Evolutionary conservation across 1,139 yeast genomes (phyloP), one percentile per base, ranked within the genome.

Genomic region (Taphrina communis): DNA sequence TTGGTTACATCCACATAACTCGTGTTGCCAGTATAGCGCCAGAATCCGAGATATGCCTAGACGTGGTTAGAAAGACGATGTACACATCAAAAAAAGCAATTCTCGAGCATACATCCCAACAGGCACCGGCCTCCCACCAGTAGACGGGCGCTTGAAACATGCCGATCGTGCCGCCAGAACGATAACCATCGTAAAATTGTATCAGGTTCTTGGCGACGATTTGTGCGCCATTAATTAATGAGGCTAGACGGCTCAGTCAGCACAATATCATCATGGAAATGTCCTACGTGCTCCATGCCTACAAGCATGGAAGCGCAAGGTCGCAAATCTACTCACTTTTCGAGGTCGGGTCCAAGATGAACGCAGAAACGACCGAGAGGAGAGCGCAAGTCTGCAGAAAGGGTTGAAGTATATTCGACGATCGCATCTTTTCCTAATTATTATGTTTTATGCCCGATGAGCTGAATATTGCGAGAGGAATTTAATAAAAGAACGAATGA

Each of bases 121-220:
- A 91, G 70, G 91, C 96, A 72, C 96, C 97, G 57, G 95, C 94
- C 80, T 88, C 90, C 96, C 97, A 91, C 97, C 97, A 91, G 81
- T 88, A 90, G 80, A 89, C 89, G 1, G 96, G 96, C 72, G 81
- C 76, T 19, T 82, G 80, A 77, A 91, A 90, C 88, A 86, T 84
- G 46, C 97, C 97, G 38, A 89, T 84, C 11, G 88, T 82, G 31
- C 72, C 74, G n/a, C 71, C 71, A 38, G 41, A 31, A 6, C 66
- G 57, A 8, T 65, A 52, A 21, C 94, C 94, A 44, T 83, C 84
- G 77, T 90, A 89, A 77, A 90, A 90, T 77, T 87, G 86, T 80
- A 90, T 80, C 65, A 88, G 82, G 72, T 96, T 96, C 42, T 82
- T 77, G 9, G 85, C 85, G 17, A 89, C 80, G 35, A 83, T 78